phyloP scores from a whole-genome alignment of 176 grass and related monocot genomes.

The sorghum (Sorghum bicolor) region DNA sequence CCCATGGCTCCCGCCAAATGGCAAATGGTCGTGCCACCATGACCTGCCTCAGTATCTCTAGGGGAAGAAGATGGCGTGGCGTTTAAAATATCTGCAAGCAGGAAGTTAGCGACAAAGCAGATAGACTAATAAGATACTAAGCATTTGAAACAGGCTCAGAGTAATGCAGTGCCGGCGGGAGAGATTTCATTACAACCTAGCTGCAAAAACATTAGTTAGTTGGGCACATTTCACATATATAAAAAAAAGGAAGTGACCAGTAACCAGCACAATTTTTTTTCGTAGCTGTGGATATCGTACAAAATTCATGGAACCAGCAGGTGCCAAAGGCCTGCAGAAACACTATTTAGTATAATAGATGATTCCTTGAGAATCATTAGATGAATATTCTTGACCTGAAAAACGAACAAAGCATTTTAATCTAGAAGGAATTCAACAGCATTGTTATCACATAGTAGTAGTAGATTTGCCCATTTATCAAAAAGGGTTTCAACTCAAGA shows the following conservation, averaged over 20 bases:
- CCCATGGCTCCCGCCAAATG: conserved; percentile 16
- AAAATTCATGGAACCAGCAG: neutral
- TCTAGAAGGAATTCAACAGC: neutral
- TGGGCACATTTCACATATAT: neutral
- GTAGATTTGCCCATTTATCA: neutral
- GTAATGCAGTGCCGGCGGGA: conserved; percentile 5
- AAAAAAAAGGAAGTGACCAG: neutral
- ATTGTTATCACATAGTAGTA: neutral
- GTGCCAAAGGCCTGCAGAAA: neutral
- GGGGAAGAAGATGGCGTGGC: neutral
- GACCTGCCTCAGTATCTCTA: neutral
- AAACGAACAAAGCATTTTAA: neutral
- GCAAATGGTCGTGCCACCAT: conserved; percentile 18
- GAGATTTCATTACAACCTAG: neutral
- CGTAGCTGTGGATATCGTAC: conserved; percentile 11
- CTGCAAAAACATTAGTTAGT: neutral
- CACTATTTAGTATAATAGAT: neutral
- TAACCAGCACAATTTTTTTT: neutral
- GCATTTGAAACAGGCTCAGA: neutral
- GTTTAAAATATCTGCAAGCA: conserved; percentile 4
- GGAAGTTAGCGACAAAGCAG: conserved; percentile 4
- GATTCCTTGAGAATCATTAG: neutral
- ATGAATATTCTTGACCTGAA: neutral
- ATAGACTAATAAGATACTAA: neutral
- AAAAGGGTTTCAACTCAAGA: neutral